These are phyloP conservation scores for Alternaria arbusti DNA, from an alignment of 2,329 filamentous ascomycete species.

Conservation along the genomic window DNA sequence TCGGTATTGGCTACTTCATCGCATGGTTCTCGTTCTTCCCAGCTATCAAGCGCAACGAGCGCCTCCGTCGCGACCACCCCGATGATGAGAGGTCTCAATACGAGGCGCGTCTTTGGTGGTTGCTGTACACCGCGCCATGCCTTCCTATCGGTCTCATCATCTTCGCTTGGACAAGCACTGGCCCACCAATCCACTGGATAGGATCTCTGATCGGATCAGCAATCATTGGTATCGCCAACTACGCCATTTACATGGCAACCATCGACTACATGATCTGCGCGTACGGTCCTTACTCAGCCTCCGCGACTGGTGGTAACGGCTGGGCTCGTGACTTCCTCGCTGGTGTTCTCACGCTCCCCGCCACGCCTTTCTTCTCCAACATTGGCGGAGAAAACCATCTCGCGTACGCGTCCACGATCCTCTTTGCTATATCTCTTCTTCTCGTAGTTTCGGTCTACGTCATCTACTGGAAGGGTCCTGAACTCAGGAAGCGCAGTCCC, in stretches of 20 bases:
- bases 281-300: constrained; percentile 76
- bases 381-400: constrained; percentile 50
- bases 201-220: constrained; percentile 69
- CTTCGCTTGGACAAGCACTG: constrained; percentile 73
- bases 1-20: constrained; percentile 67
- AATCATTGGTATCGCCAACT: constrained; percentile 75
- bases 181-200: constrained; percentile 72
- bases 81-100: constrained; percentile 43
- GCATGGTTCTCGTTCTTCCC: constrained; percentile 68
- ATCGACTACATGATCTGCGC: constrained; percentile 82
- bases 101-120: constrained; percentile 67
- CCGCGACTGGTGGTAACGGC: constrained; percentile 78
- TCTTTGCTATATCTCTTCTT: constrained; percentile 59
- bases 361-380: constrained; percentile 64
- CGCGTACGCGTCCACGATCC: constrained; percentile 63
- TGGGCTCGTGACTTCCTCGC: constrained; percentile 78
- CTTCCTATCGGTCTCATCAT: constrained; percentile 73
- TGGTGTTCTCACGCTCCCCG: constrained; percentile 73
- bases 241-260: constrained; percentile 77
- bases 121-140: constrained; percentile 67
- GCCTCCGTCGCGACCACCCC: constrained; percentile 35
- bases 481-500: constrained; percentile 58
- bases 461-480: constrained; percentile 62
- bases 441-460: constrained; percentile 53
- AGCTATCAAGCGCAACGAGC: constrained; percentile 51